These are phyloP conservation scores for Aphanomyces cochlioides DNA, from an alignment of 352 stramenopile species.

Conservation along the genomic window DNA sequence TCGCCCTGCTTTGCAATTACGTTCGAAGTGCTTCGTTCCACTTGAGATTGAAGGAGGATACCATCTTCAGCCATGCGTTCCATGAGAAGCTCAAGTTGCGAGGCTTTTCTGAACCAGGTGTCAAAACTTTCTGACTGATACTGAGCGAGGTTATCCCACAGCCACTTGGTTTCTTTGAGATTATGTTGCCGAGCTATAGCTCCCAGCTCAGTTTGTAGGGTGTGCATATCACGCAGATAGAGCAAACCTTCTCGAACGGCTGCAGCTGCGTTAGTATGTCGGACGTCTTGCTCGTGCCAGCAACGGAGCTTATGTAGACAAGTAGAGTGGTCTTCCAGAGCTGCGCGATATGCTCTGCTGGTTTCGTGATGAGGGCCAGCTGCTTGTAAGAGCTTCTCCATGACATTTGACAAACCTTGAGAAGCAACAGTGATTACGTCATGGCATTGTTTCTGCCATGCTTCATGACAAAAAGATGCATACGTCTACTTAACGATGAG, in stretches of 20 bases:
- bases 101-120: constrained; percentile 7
- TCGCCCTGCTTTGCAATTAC: not conserved
- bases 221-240: constrained; percentile 11
- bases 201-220: constrained; percentile 16
- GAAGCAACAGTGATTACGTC: not conserved
- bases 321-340: constrained; percentile 1
- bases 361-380: constrained; percentile 1
- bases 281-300: not conserved
- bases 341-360: constrained; percentile 7
- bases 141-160: constrained; percentile 15
- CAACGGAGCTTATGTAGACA: constrained; percentile 16
- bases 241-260: not conserved
- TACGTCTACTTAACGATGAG: not conserved
- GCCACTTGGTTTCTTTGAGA: constrained; percentile 21
- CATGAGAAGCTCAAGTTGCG: not conserved
- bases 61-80: not conserved
- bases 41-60: not conserved
- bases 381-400: not conserved
- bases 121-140: constrained; percentile 27
- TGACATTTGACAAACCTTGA: not conserved
- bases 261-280: not conserved
- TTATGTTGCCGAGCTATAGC: constrained; percentile 9
- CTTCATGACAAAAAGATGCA: not conserved
- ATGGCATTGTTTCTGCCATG: constrained; percentile 15
- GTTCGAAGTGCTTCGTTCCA: not conserved